These are phyloP conservation scores for Bretziella fagacearum DNA, from an alignment of 2,329 filamentous ascomycete genomes.

Conservation along the genomic window DNA sequence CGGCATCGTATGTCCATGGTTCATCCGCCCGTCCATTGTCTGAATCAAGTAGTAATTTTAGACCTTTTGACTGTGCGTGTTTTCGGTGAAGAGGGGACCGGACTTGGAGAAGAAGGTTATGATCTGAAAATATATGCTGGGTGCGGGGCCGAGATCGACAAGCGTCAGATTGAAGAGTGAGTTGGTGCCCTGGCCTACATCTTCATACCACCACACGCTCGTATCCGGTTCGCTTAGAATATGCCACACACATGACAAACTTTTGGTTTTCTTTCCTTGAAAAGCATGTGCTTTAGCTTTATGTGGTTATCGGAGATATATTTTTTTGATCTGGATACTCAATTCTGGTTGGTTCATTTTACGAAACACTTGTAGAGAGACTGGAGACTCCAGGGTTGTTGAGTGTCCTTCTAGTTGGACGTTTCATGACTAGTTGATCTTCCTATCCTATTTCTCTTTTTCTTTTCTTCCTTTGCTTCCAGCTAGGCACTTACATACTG, in stretches of 20 bases:
- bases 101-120: not conserved
- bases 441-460: not conserved
- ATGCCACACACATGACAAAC: too few relatives aligned
- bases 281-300: too few relatives aligned
- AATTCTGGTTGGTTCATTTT: not conserved
- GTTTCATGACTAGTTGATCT: too few relatives aligned
- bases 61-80: not conserved
- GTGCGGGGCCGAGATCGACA: not conserved
- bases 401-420: too few relatives aligned
- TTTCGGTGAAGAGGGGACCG: not conserved
- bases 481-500: not conserved
- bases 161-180: not conserved
- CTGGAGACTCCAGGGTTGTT: too few relatives aligned
- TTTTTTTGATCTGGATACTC: too few relatives aligned
- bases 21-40: not conserved
- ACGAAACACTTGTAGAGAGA: not conserved
- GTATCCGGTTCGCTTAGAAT: not conserved
- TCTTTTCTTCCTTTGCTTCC: not conserved
- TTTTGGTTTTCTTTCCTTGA: too few relatives aligned
- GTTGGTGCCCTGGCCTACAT: not conserved
- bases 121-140: not conserved
- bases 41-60: not conserved
- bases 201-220: not conserved
- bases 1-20: not conserved
- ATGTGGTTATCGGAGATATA: too few relatives aligned